Evolutionary conservation across 345 rosid genomes (phyloP).

Genomic region (Euphorbia tirucalli): DNA sequence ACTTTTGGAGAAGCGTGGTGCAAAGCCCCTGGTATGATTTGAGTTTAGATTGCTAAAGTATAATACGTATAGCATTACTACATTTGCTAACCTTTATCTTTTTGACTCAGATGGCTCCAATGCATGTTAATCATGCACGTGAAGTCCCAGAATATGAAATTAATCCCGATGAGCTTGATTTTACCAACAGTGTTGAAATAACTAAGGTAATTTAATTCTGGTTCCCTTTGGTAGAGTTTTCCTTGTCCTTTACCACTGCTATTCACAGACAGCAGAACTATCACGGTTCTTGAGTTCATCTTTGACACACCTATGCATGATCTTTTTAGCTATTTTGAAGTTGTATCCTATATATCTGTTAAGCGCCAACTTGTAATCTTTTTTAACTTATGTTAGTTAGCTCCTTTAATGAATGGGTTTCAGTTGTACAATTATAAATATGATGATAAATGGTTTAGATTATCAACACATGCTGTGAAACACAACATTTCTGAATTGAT

Average conservation of each 20-base stretch:
- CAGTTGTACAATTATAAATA: neutral
- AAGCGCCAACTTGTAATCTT: neutral
- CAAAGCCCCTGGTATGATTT: constrained; percentile 67
- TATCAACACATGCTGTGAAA: neutral
- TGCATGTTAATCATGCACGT: constrained; percentile 80
- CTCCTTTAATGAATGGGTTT: neutral
- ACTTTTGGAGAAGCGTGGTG: constrained; percentile 75
- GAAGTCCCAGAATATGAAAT: constrained; percentile 97
- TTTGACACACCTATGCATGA: too few species aligned
- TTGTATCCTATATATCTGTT: neutral
- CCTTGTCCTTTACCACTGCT: too few species aligned
- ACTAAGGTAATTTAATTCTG: constrained; percentile 50
- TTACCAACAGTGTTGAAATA: constrained; percentile 68
- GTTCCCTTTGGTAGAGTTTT: neutral
- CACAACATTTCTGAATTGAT: neutral
- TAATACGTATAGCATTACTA: neutral
- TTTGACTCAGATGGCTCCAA: constrained; percentile 67
- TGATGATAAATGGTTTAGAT: neutral
- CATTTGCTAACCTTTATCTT: neutral
- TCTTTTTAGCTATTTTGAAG: neutral
- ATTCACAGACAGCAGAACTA: too few species aligned
- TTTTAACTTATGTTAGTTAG: neutral
- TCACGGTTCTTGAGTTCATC: neutral
- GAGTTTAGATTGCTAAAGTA: neutral
- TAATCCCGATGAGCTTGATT: constrained; percentile 65